Percentiles rank a stretch among this genome's conserved stretches.
These are phyloP conservation scores for Geopyxis carbonaria DNA, from an alignment of 495 filamentous ascomycete genomes.

Conservation along the genomic window DNA sequence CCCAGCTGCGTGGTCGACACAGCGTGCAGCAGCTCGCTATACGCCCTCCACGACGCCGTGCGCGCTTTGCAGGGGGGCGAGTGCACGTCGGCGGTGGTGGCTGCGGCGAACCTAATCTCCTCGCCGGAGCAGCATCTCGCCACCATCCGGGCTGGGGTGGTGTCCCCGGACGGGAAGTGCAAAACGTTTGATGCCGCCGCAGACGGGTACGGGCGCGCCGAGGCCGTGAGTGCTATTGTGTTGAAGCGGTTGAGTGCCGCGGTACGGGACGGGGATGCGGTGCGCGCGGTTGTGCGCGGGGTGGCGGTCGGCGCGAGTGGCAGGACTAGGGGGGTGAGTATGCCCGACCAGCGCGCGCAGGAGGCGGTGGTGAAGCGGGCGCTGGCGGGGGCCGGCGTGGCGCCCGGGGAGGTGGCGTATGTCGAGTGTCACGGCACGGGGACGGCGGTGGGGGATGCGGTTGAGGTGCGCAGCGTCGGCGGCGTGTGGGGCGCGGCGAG, in stretches of 20 bases:
- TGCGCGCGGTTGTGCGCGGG: slow-evolving; percentile 46
- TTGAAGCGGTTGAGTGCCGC: slow-evolving; percentile 45
- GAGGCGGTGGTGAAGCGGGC: too few relatives aligned
- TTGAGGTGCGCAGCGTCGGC: slow-evolving; percentile 30
- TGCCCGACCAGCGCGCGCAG: too few relatives aligned
- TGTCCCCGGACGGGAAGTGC: slow-evolving; percentile 30
- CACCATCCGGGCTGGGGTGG: slow-evolving; percentile 26
- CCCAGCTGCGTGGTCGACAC: slow-evolving; percentile 10
- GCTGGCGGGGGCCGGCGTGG: too few relatives aligned
- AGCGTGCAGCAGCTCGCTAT: slow-evolving; percentile 23
- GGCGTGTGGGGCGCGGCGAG: too few relatives aligned
- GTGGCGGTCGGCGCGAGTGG: too few relatives aligned
- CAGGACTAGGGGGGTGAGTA: too few relatives aligned
- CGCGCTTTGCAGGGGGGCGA: slow-evolving; percentile 29
- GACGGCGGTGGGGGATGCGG: slow-evolving; percentile 33
- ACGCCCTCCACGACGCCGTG: slow-evolving; percentile 31
- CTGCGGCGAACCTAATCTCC: slow-evolving; percentile 41
- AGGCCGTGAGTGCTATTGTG: slow-evolving; percentile 40
- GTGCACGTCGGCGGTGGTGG: slow-evolving; percentile 34
- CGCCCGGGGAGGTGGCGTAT: too few relatives aligned
- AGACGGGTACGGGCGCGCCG: slow-evolving; percentile 49
- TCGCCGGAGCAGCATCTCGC: slow-evolving; percentile 40
- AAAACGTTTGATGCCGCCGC: slow-evolving; percentile 45
- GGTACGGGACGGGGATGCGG: slow-evolving; percentile 37
- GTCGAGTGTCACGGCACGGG: slow-evolving; percentile 38